A percentile compares a stretch with the other conserved stretches of the same genome.
These are phyloP conservation scores for Guadua angustifolia DNA, from an alignment of 176 grass and related monocot species.

Conservation along the genomic window DNA sequence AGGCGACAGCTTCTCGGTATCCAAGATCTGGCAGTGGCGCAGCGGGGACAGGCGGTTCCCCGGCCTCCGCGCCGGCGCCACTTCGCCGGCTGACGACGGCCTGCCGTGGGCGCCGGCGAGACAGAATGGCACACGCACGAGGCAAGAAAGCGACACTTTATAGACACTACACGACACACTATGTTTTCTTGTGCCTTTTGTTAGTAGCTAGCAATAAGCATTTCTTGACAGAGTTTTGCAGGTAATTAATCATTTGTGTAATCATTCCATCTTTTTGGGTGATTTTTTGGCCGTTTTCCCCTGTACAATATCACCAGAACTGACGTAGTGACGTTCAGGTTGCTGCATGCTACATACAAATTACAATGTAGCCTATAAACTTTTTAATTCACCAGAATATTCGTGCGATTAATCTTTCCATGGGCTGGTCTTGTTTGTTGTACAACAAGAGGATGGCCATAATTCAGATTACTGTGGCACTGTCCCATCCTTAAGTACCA, in stretches of 20 bases:
- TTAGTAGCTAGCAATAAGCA: conserved; percentile 41
- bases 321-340: not conserved
- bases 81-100: conserved; percentile 36
- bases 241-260: conserved; percentile 11
- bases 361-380: not conserved
- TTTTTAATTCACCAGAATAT: conserved; percentile 39
- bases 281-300: not conserved
- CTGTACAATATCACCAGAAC: conserved; percentile 13
- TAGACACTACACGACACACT: not conserved
- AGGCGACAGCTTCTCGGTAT: conserved; percentile 94
- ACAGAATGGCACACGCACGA: not conserved
- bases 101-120: conserved; percentile 56
- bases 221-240: conserved; percentile 39
- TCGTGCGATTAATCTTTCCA: not conserved
- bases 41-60: conserved; percentile 64
- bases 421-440: not conserved
- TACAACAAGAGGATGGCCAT: not conserved
- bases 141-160: conserved; percentile 40
- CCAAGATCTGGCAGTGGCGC: conserved; percentile 97
- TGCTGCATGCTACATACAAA: not conserved
- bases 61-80: conserved; percentile 37
- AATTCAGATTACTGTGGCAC: conserved; percentile 1
- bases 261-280: not conserved
- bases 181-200: not conserved
- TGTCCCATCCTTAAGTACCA: conserved; percentile 6